Evolutionary conservation across 139 green algal species (phyloP).

Genomic region (Haematococcus sp.): DNA sequence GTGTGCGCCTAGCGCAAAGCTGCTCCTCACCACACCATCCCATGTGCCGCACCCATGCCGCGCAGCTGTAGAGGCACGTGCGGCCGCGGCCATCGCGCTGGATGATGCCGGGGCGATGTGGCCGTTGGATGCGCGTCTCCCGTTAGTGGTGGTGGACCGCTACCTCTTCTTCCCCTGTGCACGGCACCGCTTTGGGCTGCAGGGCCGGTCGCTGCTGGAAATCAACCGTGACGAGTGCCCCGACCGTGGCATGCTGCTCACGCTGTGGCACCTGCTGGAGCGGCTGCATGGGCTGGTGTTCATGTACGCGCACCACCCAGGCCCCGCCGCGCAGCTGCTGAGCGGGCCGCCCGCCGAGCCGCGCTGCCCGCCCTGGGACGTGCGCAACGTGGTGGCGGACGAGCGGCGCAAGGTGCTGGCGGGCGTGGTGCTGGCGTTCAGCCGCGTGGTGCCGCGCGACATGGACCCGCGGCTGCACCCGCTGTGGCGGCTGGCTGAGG

Average conservation of each 20-base stretch:
- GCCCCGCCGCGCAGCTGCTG: neutral
- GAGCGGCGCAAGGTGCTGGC: conserved; percentile 36
- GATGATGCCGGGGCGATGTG: conserved; percentile 87
- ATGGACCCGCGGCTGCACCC: conserved; percentile 39
- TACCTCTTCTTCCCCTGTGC: conserved; percentile 90
- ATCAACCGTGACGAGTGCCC: conserved; percentile 55
- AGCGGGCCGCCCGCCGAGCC: conserved; percentile 5
- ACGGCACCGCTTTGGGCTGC: conserved; percentile 34
- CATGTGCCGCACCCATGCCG: neutral
- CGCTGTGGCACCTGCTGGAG: conserved; percentile 34
- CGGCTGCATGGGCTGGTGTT: conserved; percentile 39
- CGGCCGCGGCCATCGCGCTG: conserved; percentile 77
- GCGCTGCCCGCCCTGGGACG: conserved; percentile 18
- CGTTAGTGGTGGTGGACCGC: conserved; percentile 73
- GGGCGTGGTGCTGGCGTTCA: conserved; percentile 60
- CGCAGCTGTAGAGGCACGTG: conserved; percentile 69
- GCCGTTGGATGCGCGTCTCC: conserved; percentile 55
- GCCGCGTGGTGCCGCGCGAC: conserved; percentile 56
- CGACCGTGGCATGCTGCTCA: conserved; percentile 50
- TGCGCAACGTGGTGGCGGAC: conserved; percentile 25
- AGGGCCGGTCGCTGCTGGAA: conserved; percentile 44
- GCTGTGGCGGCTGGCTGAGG: conserved; percentile 61
- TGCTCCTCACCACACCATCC: too few relatives aligned
- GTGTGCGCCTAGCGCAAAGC: too few relatives aligned
- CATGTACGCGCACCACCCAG: conserved; percentile 14